phyloP scores from a whole-genome alignment of 495 filamentous ascomycete genomes.

The Aspergillus wentii region DNA sequence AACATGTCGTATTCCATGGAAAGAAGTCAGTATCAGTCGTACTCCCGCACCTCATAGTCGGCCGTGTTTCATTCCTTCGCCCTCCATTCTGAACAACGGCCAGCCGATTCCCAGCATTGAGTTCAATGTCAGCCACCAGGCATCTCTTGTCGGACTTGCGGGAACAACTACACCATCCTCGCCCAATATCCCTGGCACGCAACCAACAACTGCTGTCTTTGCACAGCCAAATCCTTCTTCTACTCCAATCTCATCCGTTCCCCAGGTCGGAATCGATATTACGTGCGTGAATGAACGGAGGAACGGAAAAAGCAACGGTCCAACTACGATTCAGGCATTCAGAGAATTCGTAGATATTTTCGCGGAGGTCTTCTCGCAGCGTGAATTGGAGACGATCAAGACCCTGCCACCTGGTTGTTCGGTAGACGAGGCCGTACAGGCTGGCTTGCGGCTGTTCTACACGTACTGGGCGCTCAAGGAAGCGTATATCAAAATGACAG shows the following conservation, averaged over 20 bases:
- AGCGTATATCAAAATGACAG: slow-evolving; percentile 91
- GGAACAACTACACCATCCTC: slow-evolving; percentile 35
- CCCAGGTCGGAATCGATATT: slow-evolving; percentile 61
- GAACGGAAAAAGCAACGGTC: slow-evolving; percentile 32
- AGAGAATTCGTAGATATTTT: slow-evolving; percentile 70
- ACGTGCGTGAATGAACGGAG: slow-evolving; percentile 67
- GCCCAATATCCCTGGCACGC: slow-evolving; percentile 18
- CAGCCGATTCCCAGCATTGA: slow-evolving; percentile 42
- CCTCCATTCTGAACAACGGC: slow-evolving; percentile 9
- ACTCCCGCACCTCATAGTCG: slow-evolving; percentile 55
- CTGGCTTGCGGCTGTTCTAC: slow-evolving; percentile 73
- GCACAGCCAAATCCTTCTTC: neutral
- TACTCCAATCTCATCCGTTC: slow-evolving; percentile 20
- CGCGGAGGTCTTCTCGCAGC: slow-evolving; percentile 64
- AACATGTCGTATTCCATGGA: slow-evolving; percentile 62
- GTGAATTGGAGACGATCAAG: slow-evolving; percentile 56
- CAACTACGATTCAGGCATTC: slow-evolving; percentile 50
- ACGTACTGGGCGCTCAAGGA: slow-evolving; percentile 87
- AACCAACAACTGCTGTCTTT: neutral
- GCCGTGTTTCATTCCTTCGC: slow-evolving; percentile 52
- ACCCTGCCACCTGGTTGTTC: slow-evolving; percentile 20
- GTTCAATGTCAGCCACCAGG: slow-evolving; percentile 90
- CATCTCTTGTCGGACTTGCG: slow-evolving; percentile 65
- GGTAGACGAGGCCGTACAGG: slow-evolving; percentile 31
- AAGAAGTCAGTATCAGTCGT: slow-evolving; percentile 53